A percentile compares a stretch with the other conserved stretches of the same genome.
These are phyloP conservation scores for Albizia julibrissin DNA, from an alignment of 306 rosid genomes.

Conservation along the genomic window DNA sequence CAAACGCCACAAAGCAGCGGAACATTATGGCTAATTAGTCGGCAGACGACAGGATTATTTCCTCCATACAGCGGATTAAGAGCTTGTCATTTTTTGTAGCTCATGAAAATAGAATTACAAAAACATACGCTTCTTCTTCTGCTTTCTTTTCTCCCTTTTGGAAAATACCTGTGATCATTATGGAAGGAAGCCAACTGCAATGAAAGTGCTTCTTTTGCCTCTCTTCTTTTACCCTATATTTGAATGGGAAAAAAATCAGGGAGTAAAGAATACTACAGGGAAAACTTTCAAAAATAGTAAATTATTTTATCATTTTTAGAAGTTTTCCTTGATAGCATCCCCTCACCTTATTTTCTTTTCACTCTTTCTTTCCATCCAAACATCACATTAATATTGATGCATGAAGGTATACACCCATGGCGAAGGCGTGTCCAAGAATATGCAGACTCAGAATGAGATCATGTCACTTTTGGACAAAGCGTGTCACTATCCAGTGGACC, in stretches of 20 bases:
- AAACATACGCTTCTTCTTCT: neutral
- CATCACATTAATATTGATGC: neutral
- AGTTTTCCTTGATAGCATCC: too few species aligned
- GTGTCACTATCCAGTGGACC: constrained; percentile 74
- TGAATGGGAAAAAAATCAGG: too few species aligned
- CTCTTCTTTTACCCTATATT: neutral
- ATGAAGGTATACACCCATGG: neutral
- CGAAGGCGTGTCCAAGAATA: neutral
- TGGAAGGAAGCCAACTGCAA: constrained; percentile 8
- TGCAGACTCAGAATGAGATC: neutral
- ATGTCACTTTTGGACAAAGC: constrained; percentile 41
- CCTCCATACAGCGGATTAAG: neutral
- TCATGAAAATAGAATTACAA: neutral
- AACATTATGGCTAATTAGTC: neutral
- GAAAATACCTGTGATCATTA: neutral
- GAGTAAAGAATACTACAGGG: too few species aligned
- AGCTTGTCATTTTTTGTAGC: neutral
- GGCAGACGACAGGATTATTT: too few species aligned
- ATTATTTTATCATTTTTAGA: too few species aligned
- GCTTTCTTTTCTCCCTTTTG: neutral
- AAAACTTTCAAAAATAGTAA: too few species aligned
- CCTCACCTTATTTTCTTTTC: too few species aligned
- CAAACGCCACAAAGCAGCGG: neutral
- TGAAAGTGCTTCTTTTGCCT: constrained; percentile 2
- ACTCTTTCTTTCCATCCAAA: too few species aligned